Evolutionary conservation across 208 protist species (phyloP), one percentile per base, ranked within the genome.

Genomic region (Leishmania braziliensis): DNA sequence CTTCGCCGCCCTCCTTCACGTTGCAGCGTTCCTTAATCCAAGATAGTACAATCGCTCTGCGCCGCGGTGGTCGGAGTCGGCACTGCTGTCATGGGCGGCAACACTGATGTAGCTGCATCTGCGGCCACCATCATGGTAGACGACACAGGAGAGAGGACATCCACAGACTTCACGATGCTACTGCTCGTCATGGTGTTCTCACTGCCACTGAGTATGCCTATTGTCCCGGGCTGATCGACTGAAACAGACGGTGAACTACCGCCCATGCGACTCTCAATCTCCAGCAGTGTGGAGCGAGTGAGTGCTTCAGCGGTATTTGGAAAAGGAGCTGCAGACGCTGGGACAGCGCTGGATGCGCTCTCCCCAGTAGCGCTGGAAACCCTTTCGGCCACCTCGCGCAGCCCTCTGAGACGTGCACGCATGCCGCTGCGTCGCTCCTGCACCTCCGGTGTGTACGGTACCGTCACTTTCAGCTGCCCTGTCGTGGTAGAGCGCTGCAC

Each of bases 401-500:
- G 74, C 12, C 62, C 74, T 26, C 66, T 39, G 5, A 70, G 54
- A 8, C 80, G 86, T 18, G 58, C 71, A 9, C 48, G 80, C 5
- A 39, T 51, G 9, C 43, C 78, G 10, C 46, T 36, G 33, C 86
- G 88, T 20, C 87, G 75, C 79, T 91, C 84, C 62, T 84, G 79
- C 46, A 92, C 85, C 62, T 87, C 82, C 18, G 85, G 75, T 8
- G 92, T 84, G 74, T 88, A 92, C 2, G 96, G 97, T 43, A 98
- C 88, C 8, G 90, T 93, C 5, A 98, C 87, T 78, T 89, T 88
- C 20, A 98, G 90, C 84, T 95, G 79, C 0, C 97, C 95, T 8
- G 93, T 98, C 26, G 93, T 94, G 29, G 83, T 43, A 0, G 90
- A 84, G 6, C 96, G 91, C 90, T 98, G 88, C 68, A 98, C 96